Conservation (phyloP, 2,329 filamentous ascomycete genomes). For the Westerdykella ornata region DNA sequence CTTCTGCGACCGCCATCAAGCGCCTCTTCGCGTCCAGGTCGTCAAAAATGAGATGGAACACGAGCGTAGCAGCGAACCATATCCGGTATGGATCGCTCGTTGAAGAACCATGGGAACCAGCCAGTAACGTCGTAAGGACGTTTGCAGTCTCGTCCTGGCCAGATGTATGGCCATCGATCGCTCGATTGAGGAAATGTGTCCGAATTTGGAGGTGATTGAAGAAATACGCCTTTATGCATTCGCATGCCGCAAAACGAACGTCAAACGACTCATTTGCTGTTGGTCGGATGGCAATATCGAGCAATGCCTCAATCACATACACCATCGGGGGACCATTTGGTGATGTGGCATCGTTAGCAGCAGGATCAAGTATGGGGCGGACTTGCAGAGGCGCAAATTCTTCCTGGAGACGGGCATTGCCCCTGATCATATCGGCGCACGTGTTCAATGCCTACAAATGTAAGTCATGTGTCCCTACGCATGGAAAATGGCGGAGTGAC, state of each 20-base stretch:
- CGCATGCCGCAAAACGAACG: conserved; percentile 74
- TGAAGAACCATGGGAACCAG: conserved; percentile 55
- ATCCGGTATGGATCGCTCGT: conserved; percentile 73
- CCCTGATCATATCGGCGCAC: conserved; percentile 81
- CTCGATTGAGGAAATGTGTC: conserved; percentile 76
- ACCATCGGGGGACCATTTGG: conserved; percentile 55
- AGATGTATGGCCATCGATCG: conserved; percentile 77
- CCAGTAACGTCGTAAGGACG: conserved; percentile 74
- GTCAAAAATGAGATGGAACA: conserved; percentile 79
- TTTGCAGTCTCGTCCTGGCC: conserved; percentile 80
- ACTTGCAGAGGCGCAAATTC: conserved; percentile 84
- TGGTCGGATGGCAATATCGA: conserved; percentile 71
- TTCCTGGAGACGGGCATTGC: conserved; percentile 74
- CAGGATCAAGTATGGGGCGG: conserved; percentile 48
- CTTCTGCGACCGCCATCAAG: conserved; percentile 78
- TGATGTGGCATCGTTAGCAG: conserved; percentile 37
- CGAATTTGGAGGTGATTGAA: conserved; percentile 73
- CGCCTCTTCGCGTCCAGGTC: conserved; percentile 70
- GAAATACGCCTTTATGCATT: conserved; percentile 91
- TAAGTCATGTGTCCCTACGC: not conserved
- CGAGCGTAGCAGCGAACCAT: conserved; percentile 83
- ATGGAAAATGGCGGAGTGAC: conserved; percentile 8
- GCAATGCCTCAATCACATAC: conserved; percentile 88
- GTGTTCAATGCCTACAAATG: conserved; percentile 62
- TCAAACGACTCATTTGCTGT: conserved; percentile 64